phyloP scores from a whole-genome alignment of 2,329 filamentous ascomycete genomes.

The Cladophialophora immunda region DNA sequence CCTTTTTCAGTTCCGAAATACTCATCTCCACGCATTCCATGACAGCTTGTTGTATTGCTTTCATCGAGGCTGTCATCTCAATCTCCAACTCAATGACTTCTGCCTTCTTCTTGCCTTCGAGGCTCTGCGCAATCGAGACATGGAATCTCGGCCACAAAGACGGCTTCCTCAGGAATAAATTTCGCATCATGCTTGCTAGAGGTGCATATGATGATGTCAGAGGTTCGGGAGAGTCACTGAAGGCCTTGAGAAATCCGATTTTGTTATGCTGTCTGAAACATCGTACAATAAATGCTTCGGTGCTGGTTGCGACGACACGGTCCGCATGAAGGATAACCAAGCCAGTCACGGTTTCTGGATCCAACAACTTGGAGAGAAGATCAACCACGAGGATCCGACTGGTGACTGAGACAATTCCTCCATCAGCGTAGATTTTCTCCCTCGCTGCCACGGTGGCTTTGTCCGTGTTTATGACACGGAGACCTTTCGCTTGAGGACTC shows the following conservation, averaged over 20 bases:
- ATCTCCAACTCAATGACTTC: constrained; percentile 98
- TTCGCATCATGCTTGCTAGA: constrained; percentile 88
- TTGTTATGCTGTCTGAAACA: constrained; percentile 97
- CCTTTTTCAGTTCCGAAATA: constrained; percentile 91
- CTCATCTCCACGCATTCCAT: constrained; percentile 96
- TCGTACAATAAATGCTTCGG: constrained; percentile 93
- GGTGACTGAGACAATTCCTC: constrained; percentile 94
- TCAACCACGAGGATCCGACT: constrained; percentile 95
- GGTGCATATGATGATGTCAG: constrained; percentile 90
- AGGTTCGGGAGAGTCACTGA: constrained; percentile 91
- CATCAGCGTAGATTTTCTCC: constrained; percentile 89
- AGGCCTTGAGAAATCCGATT: constrained; percentile 90
- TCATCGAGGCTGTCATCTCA: constrained; percentile 94
- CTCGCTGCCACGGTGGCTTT: constrained; percentile 84
- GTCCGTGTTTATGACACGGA: constrained; percentile 94
- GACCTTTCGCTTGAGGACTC: constrained; percentile 79
- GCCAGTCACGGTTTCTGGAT: constrained; percentile 85
- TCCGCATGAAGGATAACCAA: constrained; percentile 90
- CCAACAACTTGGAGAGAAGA: constrained; percentile 80
- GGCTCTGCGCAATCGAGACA: constrained; percentile 82
- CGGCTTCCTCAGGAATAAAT: constrained; percentile 86
- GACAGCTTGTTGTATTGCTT: constrained; percentile 89
- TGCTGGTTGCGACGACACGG: constrained; percentile 79
- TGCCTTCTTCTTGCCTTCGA: constrained; percentile 91
- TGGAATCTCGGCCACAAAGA: constrained; percentile 95